Base-by-base conservation (phyloP, 805 yeast genomes). In the Ogataea pignaliae region DNA sequence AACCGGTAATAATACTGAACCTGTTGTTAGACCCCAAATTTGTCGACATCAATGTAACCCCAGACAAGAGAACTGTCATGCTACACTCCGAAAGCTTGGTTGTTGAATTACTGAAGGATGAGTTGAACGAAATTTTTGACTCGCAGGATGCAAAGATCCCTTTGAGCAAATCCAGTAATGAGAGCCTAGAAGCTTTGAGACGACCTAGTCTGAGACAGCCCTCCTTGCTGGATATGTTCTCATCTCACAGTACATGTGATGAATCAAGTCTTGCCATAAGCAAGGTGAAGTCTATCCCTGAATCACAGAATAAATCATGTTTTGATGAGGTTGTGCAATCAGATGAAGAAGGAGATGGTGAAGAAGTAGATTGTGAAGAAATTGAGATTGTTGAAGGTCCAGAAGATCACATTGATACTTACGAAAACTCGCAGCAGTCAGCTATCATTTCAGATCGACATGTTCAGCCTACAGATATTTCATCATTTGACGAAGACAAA, bases 11-110 rank as follows among this genome's bases (percentile, higher is more conserved):
- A 39, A 70, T 88, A 2, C 53, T 88, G 3, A 72, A 93, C 60
- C 52, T 93, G 16, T 55, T 57, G 12, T 58, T 88, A 6, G 72
- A 75, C 34, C 70, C 85, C 0, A 54, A 57, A 21, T 66, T 70
- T 33, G 47, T 83, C n/a, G 99, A 93, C 64, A 72, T 93, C 15
- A 93, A 93, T 62, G 85, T 93, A 1, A 83, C 96, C 0, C 98
- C 99, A 0, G 97, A 93, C 60, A 93, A 93, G 59, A 70, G 91
- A 41, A 76, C 80, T 2, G 71, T 90, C 2, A 58, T 86, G 54
- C 58, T 89, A 2, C 88, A 83, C 46, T 71, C 80, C 48, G 97
- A 90, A 60, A 59, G 63, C 3, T 60, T 66, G n/a, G 59, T 90
- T 1, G 52, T 85, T 4, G 85, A 81, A 30, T 64, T 65, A 1